Evolutionary conservation across 208 protist species (phyloP), one percentile per base, ranked within the genome.

Genomic region (Chromosphaera perkinsii): DNA sequence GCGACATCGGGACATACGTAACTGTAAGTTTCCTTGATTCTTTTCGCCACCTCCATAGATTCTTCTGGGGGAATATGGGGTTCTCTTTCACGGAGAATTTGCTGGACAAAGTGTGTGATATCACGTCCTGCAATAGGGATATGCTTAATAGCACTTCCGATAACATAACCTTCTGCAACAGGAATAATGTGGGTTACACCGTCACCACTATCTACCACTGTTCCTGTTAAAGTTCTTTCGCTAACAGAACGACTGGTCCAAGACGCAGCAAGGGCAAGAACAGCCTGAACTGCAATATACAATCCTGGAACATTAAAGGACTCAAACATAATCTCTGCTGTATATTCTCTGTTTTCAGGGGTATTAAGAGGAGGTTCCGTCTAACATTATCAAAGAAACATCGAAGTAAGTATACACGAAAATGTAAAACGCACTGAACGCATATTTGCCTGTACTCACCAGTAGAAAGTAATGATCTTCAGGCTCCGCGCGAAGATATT

Each of bases 241-340:
- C 80, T 1, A 39, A 55, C 24, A 80, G 32, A 2, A 69, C 66
- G 73, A 26, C 52, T 14, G 26, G 66, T 52, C 59, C 48, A 37
- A 57, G 51, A 59, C 80, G 75, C 62, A 85, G 81, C 4, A 73
- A 90, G 2, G 83, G 88, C 90, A 88, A 95, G 85, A 24, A 94
- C 89, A n/a, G 91, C 92, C 78, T 96, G 94, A 14, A 97, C 90
- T 26, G 91, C 95, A 76, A 98, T 95, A 77, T 96, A 96, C 26
- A 98, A 80, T 31, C 88, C 89, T 35, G 83, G 82, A 39, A 98
- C 96, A 69, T 97, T 97, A 76, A 99, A 98, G 3, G 92, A 96
- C 76, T 99, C 96, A 73, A 99, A 99, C 90, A 98, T 95, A 54
- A 99, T 90, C 73, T 98, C 95, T 20, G 95, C 95, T 1, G 87